Evolutionary conservation across 176 grass and related monocot species (phyloP), one percentile per base, ranked within the genome.

Genomic region (Oryza brachyantha): DNA sequence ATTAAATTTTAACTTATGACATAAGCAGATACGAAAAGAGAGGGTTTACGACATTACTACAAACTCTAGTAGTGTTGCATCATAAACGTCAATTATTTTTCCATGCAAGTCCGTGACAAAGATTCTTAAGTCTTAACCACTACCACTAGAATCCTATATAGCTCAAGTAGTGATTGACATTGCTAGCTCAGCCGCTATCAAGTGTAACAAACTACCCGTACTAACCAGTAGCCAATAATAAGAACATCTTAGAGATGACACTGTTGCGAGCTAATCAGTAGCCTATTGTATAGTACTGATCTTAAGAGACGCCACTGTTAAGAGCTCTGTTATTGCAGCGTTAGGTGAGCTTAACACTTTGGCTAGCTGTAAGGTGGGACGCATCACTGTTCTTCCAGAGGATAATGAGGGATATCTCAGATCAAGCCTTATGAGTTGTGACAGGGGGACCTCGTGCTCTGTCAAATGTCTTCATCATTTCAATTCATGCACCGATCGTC

Each of bases 51-150:
- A 3, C 37, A 64, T 3, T 25, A 16, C 22, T 6, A 10, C 26
- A 16, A 6, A 45, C 25, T 13, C 37, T 0, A 13, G 7, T 19
- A 29, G 14, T 31, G 35, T 11, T 13, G 61, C 35, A 29, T 17
- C 21, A 0, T 60, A 45, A 13, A n/a, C 42, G 12, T 25, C 29
- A 17, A 29, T 19, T 41, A 7, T 16, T 22, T 22, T 35, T 14
- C 5, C 27, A 38, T 29, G 46, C 59, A 32, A 5, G 11, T n/a
- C 25, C 1, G 6, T 58, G 81, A 70, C 63, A 75, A 45, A 70
- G 76, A 84, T 64, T 62, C 26, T 64, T 55, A 70, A 84, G 43
- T 62, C 26, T 64, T 55, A 79, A 84, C 76, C 26, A 36, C 63
- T n/a, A 1, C 63, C 14, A 0, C 19, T 39, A 65, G 67, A 28